phyloP scores from a whole-genome alignment of 2,329 filamentous ascomycete genomes.

The Stemphylium vesicarium region DNA sequence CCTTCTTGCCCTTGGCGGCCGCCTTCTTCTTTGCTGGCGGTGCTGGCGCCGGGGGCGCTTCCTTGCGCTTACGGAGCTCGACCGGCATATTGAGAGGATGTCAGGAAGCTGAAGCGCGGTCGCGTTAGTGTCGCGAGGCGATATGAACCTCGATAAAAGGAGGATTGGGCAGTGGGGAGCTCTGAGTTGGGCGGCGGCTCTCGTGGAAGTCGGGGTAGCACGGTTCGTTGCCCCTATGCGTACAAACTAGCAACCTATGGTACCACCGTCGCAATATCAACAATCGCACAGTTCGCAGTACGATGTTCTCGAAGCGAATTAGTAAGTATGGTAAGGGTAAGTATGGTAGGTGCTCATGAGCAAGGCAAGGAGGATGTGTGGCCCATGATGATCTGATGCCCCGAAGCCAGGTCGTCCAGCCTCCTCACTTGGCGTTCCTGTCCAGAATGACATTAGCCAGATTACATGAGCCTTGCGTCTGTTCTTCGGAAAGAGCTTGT shows the following conservation, averaged over 20 bases:
- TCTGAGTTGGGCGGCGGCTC: conserved; percentile 4
- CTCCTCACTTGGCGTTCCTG: conserved; percentile 38
- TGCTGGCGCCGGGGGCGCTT: conserved; percentile 57
- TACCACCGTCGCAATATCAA: conserved; percentile 19
- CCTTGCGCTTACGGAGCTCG: conserved; percentile 69
- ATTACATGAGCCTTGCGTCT: conserved; percentile 38
- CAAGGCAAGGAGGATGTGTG: conserved; percentile 6
- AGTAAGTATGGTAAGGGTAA: background rate
- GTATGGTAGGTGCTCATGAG: conserved; percentile 2
- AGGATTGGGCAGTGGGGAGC: conserved; percentile 6
- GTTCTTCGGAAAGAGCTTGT: conserved; percentile 36
- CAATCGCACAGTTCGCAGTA: conserved; percentile 10
- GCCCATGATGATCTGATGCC: background rate
- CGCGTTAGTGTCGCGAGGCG: conserved; percentile 32
- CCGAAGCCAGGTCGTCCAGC: conserved; percentile 26
- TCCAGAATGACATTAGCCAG: conserved; percentile 45
- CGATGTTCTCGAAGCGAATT: conserved; percentile 8
- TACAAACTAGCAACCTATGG: conserved; percentile 17
- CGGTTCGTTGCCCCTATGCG: conserved; percentile 16
- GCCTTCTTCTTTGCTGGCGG: conserved; percentile 57
- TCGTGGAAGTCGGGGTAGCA: conserved; percentile 15
- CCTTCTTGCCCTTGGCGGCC: conserved; percentile 47
- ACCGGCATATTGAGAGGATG: conserved; percentile 51
- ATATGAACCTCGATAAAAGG: conserved; percentile 6
- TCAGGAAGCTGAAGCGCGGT: conserved; percentile 32